phyloP scores from a whole-genome alignment of 164 flowering plant species.

The Litsea cubeba region DNA sequence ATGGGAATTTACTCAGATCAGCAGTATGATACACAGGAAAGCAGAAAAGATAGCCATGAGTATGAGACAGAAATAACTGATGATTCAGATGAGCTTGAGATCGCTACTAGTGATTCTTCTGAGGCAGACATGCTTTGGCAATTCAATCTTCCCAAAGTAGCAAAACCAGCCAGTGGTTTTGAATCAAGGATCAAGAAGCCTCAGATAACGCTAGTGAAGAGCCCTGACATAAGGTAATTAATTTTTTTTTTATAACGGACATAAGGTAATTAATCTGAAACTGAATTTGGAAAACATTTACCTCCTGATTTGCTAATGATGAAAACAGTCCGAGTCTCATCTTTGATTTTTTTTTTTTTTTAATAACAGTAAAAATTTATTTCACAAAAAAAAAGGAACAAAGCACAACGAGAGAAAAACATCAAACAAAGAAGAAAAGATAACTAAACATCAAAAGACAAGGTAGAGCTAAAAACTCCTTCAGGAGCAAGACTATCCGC shows the following conservation, averaged over 20 bases:
- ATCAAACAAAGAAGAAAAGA: no score
- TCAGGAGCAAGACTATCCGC: no score
- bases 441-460: no score
- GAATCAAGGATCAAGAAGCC: conserved; percentile 51
- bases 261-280: conserved; percentile 36
- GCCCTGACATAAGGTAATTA: conserved; percentile 59
- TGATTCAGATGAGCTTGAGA: conserved; percentile 75
- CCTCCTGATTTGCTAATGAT: no score
- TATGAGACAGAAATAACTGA: conserved; percentile 36
- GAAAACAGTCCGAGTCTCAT: no score
- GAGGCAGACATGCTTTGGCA: conserved; percentile 85
- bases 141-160: conserved; percentile 59
- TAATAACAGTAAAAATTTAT: no score
- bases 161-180: conserved; percentile 34
- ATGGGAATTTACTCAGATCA: conserved; percentile 13
- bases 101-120: conserved; percentile 83
- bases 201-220: conserved; percentile 37
- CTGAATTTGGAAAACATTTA: neutral
- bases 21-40: conserved; percentile 4
- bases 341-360: no score
- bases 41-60: conserved; percentile 37
- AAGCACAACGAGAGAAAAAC: no score
- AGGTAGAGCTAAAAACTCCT: no score
- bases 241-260: conserved; percentile 11
- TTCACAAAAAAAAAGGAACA: no score